A percentile compares a stretch with the other conserved stretches of the same genome.
Conservation (phyloP, 1,284 basidiomycete species). For the Malassezia vespertilionis region DNA sequence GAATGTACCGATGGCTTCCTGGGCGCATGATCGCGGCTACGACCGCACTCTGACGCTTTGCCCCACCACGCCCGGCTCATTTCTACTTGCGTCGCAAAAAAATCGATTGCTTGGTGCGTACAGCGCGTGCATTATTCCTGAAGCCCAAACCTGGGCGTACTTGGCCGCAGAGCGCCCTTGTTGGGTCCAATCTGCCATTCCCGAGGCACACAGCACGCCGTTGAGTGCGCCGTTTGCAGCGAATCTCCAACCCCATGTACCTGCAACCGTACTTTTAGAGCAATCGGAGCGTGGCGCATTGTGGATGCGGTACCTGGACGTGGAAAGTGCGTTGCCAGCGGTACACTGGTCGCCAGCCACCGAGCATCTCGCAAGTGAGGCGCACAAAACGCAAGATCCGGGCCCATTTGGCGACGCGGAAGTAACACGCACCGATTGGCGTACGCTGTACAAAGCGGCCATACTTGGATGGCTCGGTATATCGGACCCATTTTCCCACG, state of each 20-base stretch:
- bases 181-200: background rate
- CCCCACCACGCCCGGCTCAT: background rate
- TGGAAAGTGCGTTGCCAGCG: background rate
- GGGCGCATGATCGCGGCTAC: conserved; percentile 12
- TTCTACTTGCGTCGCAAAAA: conserved; percentile 5
- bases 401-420: conserved; percentile 16
- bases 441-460: conserved; percentile 2
- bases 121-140: background rate
- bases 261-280: background rate
- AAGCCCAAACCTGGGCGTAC: background rate
- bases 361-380: background rate
- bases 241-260: no score
- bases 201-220: background rate
- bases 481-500: background rate
- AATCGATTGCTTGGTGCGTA: conserved; percentile 11
- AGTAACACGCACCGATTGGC: conserved; percentile 9
- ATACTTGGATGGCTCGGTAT: conserved; percentile 6
- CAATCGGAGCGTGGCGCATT: background rate
- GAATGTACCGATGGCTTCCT: background rate
- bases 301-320: background rate
- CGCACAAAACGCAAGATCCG: background rate
- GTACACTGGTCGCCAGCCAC: background rate
- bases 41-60: conserved; percentile 7
- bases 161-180: no score
- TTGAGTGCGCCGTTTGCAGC: background rate